Base-by-base conservation (phyloP, 192 early-diverging fungal genomes). In the Coemansia sp. region DNA sequence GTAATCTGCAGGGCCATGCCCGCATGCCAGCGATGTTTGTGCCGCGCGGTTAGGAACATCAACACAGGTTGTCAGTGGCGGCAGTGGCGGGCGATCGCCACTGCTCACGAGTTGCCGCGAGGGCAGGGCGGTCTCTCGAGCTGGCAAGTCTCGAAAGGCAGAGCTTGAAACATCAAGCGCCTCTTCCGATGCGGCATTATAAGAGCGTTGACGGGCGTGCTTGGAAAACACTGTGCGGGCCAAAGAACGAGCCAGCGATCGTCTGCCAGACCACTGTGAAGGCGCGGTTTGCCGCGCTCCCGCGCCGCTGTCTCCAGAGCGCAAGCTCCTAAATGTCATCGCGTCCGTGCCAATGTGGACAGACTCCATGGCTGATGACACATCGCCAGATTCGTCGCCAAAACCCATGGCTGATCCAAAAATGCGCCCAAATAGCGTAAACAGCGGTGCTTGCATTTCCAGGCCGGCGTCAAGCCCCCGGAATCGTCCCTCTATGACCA, bases 351-450 rank as follows among this genome's bases (percentile, higher is more conserved):
- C 29, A 30, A 43, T 31, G 35, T 35, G 19, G 37, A 14, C 18
- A 22, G 23, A 37, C 18, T 61, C 63, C 48, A 64, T 42, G 7
- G 58, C 53, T 11, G 70, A 50, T 1, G 70, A 49, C 17, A 40
- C 58, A 15, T 60, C 63, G 23, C 52, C 70, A 25, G 15, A 8
- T 9, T 37, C 70, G 32, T 60, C 58, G 18, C 42, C 42, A 5
- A 50, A 53, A 5, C 42, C 45, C 5, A 65, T 33, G 26, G 56
- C 72, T 1, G 58, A 40, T 19, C 77, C 77, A 34, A 60, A 73
- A 9, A 79, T 56, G 38, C 53, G 37, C 1, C 80, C 82, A 57
- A 85, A 90, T 3, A 86, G 68, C 6, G 73, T 58, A 71, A 90
- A 90, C 46, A 90, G 47, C 1, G 46, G 69, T 49, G 82, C 76